Conservation (phyloP, 2,329 filamentous ascomycete genomes). For the Diplocarpon mali region DNA sequence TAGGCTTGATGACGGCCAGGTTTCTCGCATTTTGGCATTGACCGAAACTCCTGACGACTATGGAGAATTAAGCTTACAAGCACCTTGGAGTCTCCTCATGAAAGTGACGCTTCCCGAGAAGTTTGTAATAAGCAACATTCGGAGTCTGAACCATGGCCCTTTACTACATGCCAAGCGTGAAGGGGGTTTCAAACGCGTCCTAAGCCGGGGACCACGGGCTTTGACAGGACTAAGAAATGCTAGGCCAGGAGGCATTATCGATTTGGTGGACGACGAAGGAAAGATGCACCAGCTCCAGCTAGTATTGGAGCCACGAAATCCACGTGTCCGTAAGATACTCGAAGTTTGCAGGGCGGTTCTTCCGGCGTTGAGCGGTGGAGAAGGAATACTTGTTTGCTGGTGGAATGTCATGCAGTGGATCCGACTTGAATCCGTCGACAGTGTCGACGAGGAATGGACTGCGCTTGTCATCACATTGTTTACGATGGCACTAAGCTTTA, state of each 20-base stretch:
- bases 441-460: conserved; percentile 56
- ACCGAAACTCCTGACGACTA: conserved; percentile 53
- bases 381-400: conserved; percentile 57
- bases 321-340: conserved; percentile 50
- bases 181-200: conserved; percentile 34
- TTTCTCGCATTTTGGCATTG: conserved; percentile 59
- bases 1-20: conserved; percentile 54
- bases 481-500: conserved; percentile 50
- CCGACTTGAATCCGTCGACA: conserved; percentile 34
- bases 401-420: conserved; percentile 67
- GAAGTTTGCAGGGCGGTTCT: conserved; percentile 53
- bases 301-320: conserved; percentile 52
- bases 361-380: conserved; percentile 43
- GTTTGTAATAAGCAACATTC: conserved; percentile 47
- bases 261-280: conserved; percentile 52
- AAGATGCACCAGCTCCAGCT: conserved; percentile 56
- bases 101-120: conserved; percentile 49
- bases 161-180: conserved; percentile 43
- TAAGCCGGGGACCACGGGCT: conserved; percentile 31
- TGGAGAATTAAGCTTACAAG: conserved; percentile 59
- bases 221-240: conserved; percentile 42
- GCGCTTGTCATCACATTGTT: conserved; percentile 53
- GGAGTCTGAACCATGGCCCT: conserved; percentile 45
- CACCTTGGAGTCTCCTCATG: conserved; percentile 63
- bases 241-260: conserved; percentile 48